Base-by-base conservation (phyloP, 805 yeast species). In the Candida ipomoeae region DNA sequence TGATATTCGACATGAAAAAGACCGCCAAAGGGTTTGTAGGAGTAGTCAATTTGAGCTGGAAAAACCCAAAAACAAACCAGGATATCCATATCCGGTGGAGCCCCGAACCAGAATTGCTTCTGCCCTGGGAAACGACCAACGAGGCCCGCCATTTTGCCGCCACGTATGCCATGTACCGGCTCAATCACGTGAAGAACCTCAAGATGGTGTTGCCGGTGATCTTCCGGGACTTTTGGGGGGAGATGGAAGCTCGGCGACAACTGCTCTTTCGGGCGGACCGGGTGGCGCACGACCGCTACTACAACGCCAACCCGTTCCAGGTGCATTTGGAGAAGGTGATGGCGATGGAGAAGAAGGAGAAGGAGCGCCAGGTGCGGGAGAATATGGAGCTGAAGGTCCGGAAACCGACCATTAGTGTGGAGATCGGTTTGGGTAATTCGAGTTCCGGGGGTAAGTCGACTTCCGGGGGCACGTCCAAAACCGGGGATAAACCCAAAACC, bases 101-200 rank as follows among this genome's bases (percentile, higher is more conserved):
- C 59, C 81, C 84, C 0, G 76, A 77, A 17, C 60, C 66, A 5
- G 81, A 79, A 7, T 60, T 78, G 3, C 74, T 84, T 6, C 67
- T 70, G 3, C 84, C 91, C 0, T 89, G 87, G 57, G 87, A 82
- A 42, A 89, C 97, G 0, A 80, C 96, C 1, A 73, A 89, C 32
- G 97, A 91, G 59, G 97, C 98, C 0, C 78, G 97, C 43, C 96
- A 91, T 64, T 78, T 79, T 60, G 90, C 92, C 0, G 97, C 99
- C 0, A 90, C 97, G 0, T 88, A 85, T 56, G 94, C 92, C 0
- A 66, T 92, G 54, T 91, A 83, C 63, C 73, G 96, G 34, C 76
- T 92, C 17, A 84, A 91, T 35, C 87, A 83, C 53, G 84, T 84
- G 57, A 90, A 90, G 59, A 90, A 89, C 62, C 65, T 92, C 67